Evolutionary conservation across 169 alveolate genomes (phyloP), one percentile per base, ranked within the genome.

Genomic region (Nephromyces sp.): DNA sequence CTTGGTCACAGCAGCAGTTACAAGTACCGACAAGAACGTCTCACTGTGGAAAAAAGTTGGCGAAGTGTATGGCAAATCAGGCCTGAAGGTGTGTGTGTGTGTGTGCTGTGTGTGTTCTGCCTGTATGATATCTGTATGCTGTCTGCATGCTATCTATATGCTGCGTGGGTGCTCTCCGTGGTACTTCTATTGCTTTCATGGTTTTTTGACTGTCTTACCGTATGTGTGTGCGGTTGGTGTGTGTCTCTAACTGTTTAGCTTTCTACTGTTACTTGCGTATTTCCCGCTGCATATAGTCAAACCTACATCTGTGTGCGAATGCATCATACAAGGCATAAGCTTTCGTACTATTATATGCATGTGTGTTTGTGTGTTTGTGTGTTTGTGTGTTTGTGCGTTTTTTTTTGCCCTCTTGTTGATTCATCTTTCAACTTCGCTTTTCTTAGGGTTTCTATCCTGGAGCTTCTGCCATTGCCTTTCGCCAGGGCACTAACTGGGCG

Each of bases 401-500:
- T 15, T 43, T 43, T n/a, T 43, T n/a, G 57, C 57, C n/a, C 57
- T 15, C 15, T 15, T 15, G 57, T 15, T 15, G n/a, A n/a, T 43
- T 43, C 24, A n/a, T 8, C 43, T n/a, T 8, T 62, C 15, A 62
- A 8, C 15, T 15, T n/a, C n/a, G 15, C 29, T 62, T 8, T 62
- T 15, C 15, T 15, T 28, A 79, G 57, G 88, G 90, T 3, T 66
- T 86, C 35, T 86, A 86, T 67, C 80, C 84, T 21, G 91, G 91
- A 0, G 81, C 83, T 32, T 43, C 80, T 51, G 91, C 91, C 29
- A 73, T 86, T 65, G 85, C 88, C 2, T 74, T 80, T 51, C 75
- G 91, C 22, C 91, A 86, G 68, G 89, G 86, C 29, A 81, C 90
- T 0, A 86, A 86, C 33, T 86, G 91, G 91, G 91, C 91, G n/a